Base-by-base conservation (phyloP, 352 stramenopile genomes). In the Elongisporangium anandrum region DNA sequence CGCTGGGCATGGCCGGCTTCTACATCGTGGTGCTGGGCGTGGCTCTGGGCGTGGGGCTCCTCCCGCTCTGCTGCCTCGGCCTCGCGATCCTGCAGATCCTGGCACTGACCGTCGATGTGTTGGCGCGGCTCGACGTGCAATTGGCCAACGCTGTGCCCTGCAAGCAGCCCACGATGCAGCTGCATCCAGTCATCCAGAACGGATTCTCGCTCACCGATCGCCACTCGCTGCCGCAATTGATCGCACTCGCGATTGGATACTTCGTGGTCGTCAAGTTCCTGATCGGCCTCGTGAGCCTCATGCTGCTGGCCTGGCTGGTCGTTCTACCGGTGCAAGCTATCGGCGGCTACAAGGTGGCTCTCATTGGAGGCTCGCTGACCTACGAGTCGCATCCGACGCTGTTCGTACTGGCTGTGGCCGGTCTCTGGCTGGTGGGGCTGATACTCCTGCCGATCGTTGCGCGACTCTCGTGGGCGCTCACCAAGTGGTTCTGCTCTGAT, bases 31-130 rank as follows among this genome's bases (percentile, higher is more conserved):
- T 66, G 13, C 21, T 79, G 1, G 70, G 75, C n/a, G 41, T 84
- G 13, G 73, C 67, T 13, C 64, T 88, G 49, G 75, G 75, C 24
- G 56, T 85, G 12, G 64, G 69, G n/a, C 69, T 88, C 29, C 54
- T 81, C 22, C 72, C 80, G 50, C 59, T 94, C 13, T 94, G 79
- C 65, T 86, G 78, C 41, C 41, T 90, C 12, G 84, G 84, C 19
- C 58, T 91, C 34, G 61, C 84, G 29, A 62, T 87, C 38, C 85
- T 91, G 56, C 73, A 82, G 19, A 51, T 85, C 15, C 63, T 91
- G 57, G 61, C 92, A 26, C 79, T 41, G 5, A 41, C 29, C 5
- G 13, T 41, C 5, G 29, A 41, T 13, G 29, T 83, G 23, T 20
- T 81, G 48, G 67, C 84, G 17, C 70, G 73, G 21, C 38, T 80